phyloP scores from a whole-genome alignment of 106 monocot species.

The Ottelia alismoides region DNA sequence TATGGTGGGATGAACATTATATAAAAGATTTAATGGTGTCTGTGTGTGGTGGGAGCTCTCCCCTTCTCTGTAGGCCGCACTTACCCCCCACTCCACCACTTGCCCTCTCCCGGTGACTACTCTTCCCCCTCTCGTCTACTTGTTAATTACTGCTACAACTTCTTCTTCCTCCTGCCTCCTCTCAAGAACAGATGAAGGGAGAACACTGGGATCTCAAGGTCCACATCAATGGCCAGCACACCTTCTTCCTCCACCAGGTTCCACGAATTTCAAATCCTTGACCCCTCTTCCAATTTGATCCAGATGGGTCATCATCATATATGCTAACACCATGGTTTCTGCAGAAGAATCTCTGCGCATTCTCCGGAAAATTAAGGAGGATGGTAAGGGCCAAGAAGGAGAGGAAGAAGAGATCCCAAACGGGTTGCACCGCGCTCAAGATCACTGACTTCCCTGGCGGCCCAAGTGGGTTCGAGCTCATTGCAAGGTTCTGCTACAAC shows the following conservation, averaged over 20 bases:
- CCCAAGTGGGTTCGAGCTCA: conserved; percentile 44
- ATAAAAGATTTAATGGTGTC: too few relatives aligned
- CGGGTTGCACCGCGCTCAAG: conserved; percentile 16
- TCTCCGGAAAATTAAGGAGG: conserved; percentile 46
- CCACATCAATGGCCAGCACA: conserved; percentile 48
- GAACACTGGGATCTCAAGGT: conserved; percentile 44
- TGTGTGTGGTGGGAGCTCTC: too few relatives aligned
- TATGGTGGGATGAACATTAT: too few relatives aligned
- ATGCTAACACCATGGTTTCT: background rate
- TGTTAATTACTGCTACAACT: too few relatives aligned
- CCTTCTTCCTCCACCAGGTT: conserved; percentile 53
- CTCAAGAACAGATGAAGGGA: too few relatives aligned
- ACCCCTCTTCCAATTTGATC: background rate
- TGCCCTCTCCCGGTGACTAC: too few relatives aligned
- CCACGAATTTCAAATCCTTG: background rate
- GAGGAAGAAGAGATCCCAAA: background rate
- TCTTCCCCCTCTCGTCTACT: too few relatives aligned
- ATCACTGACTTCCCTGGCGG: conserved; percentile 56
- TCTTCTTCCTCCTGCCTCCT: too few relatives aligned
- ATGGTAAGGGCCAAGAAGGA: conserved; percentile 33
- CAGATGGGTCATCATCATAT: too few relatives aligned
- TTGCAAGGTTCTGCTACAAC: conserved; percentile 54
- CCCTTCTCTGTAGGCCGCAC: too few relatives aligned
- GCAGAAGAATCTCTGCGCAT: conserved; percentile 35
- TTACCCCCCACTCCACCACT: too few relatives aligned